Evolutionary conservation across 164 flowering plant genomes (phyloP).

Genomic region (Vitis rupestris): DNA sequence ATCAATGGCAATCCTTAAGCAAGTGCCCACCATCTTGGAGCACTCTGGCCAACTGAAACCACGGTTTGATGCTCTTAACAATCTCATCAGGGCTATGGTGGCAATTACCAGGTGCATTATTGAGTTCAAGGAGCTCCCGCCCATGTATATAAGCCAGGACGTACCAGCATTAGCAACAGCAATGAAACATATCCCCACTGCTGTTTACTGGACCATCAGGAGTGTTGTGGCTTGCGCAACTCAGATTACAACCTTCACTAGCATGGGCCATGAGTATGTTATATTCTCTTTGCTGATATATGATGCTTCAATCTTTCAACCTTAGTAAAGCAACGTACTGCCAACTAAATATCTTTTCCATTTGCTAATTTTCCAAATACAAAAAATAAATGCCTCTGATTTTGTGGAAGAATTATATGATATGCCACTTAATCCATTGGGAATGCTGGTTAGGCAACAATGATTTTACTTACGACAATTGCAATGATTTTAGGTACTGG

Average conservation of each 20-base stretch:
- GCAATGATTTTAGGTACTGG: too few relatives aligned
- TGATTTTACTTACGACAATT: too few relatives aligned
- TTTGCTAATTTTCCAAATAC: too few relatives aligned
- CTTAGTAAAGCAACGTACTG: too few relatives aligned
- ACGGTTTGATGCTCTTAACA: conserved; percentile 29
- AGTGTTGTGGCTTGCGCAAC: conserved; percentile 15
- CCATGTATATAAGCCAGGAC: conserved; percentile 29
- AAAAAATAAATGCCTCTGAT: too few relatives aligned
- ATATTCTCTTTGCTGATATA: too few relatives aligned
- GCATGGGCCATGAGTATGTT: conserved; percentile 17
- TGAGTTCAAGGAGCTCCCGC: conserved; percentile 33
- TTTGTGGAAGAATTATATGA: too few relatives aligned
- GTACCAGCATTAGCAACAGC: conserved; percentile 26
- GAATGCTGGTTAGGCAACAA: too few relatives aligned
- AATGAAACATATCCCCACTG: conserved; percentile 14
- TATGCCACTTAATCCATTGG: too few relatives aligned
- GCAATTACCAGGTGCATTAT: conserved; percentile 37
- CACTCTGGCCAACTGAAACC: conserved; percentile 13
- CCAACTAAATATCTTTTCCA: too few relatives aligned
- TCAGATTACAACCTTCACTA: conserved; percentile 15
- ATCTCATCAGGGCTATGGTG: conserved; percentile 27
- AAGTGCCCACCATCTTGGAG: conserved; percentile 15
- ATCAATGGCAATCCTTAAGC: conserved; percentile 43
- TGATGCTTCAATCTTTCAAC: too few relatives aligned
- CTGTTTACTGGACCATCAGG: conserved; percentile 23